Conservation (phyloP, 805 yeast genomes). For the Wickerhamiella qilinensis region DNA sequence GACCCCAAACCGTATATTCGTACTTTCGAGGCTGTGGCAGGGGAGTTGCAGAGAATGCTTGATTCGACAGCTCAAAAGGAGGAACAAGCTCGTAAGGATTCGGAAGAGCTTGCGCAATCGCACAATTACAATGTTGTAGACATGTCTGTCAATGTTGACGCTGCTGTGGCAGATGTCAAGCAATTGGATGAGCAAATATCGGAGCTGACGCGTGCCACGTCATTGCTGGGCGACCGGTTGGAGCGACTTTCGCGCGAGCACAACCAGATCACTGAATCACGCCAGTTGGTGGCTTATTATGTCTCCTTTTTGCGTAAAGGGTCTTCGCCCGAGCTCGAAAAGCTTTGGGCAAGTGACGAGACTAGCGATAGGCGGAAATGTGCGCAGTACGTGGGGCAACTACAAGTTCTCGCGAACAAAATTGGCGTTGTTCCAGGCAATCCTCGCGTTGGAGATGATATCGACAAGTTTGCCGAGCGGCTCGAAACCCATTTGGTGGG, state of each 20-base stretch:
- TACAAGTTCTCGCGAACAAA: conserved; percentile 48
- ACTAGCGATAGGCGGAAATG: conserved; percentile 44
- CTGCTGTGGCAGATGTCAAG: conserved; percentile 22
- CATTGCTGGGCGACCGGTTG: conserved; percentile 17
- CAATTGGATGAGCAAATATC: conserved; percentile 19
- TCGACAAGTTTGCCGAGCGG: conserved; percentile 56
- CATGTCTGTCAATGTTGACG: conserved; percentile 32
- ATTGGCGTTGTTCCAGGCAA: conserved; percentile 23
- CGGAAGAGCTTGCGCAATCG: conserved; percentile 41
- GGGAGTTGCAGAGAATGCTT: conserved; percentile 47
- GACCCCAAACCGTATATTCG: conserved; percentile 93
- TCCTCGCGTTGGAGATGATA: conserved; percentile 24
- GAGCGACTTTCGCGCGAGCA: conserved; percentile 40
- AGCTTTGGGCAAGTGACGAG: conserved; percentile 34
- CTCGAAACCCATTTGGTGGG: conserved; percentile 60
- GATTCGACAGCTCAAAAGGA: conserved; percentile 39
- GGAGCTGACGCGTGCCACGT: conserved; percentile 19
- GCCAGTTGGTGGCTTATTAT: conserved; percentile 60
- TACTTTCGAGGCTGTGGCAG: conserved; percentile 73
- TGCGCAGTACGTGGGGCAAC: conserved; percentile 51
- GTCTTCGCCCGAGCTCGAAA: conserved; percentile 37
- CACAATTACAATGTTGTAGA: conserved; percentile 54
- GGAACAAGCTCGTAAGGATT: conserved; percentile 37
- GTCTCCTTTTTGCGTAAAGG: conserved; percentile 54
- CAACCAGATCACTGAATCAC: conserved; percentile 55